Conservation (phyloP, 2,329 filamentous ascomycete species). For the Chaetothyriales sp. region DNA sequence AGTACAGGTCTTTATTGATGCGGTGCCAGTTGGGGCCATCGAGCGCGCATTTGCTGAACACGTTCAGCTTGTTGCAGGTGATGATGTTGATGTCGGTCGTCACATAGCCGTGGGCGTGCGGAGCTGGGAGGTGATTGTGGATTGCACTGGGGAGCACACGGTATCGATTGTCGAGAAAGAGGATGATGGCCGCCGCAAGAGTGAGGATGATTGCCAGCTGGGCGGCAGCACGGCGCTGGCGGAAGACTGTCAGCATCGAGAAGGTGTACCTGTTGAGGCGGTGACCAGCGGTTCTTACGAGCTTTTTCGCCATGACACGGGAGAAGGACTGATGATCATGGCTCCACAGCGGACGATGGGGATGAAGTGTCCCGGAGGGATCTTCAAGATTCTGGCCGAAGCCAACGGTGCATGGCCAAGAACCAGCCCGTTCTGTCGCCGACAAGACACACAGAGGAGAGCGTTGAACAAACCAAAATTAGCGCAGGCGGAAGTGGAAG, state of each 20-base stretch:
- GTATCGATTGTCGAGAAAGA: constrained; percentile 79
- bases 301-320: background rate
- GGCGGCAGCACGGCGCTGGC: constrained; percentile 48
- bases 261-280: background rate
- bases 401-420: background rate
- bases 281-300: background rate
- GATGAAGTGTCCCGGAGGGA: background rate
- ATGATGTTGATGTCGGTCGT: constrained; percentile 72
- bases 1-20: constrained; percentile 77
- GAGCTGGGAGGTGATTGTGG: constrained; percentile 67
- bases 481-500: background rate
- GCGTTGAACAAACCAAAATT: too few species aligned
- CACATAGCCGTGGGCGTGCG: constrained; percentile 65
- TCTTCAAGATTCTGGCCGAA: background rate
- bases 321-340: background rate
- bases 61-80: constrained; percentile 59
- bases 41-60: constrained; percentile 60
- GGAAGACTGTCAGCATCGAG: constrained; percentile 3
- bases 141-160: constrained; percentile 71
- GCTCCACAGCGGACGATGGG: background rate
- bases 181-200: constrained; percentile 54
- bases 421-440: background rate
- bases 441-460: background rate
- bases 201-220: constrained; percentile 55
- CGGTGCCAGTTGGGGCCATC: constrained; percentile 62